Evolutionary conservation across 1,284 basidiomycete species (phyloP).

Genomic region (Ustilago xerochloae): DNA sequence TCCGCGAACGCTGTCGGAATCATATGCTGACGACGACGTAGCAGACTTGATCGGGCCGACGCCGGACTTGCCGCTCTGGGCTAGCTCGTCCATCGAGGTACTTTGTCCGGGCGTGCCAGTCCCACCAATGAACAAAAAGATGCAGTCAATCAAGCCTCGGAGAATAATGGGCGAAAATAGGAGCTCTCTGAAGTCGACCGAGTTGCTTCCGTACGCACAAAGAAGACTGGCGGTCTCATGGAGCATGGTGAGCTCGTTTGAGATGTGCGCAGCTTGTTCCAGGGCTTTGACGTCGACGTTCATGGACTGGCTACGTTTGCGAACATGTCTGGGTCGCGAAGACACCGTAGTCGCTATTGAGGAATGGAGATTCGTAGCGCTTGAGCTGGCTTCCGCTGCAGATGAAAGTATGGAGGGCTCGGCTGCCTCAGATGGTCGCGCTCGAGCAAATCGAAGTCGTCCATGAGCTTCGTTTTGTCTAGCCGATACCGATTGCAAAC

Average conservation of each 20-base stretch:
- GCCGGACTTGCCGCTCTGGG: not conserved
- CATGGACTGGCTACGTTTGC: conserved; percentile 55
- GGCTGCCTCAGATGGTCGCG: conserved; percentile 28
- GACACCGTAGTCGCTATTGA: not conserved
- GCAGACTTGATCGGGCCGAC: not conserved
- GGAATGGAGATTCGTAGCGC: not conserved
- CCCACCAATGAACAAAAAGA: conserved; percentile 27
- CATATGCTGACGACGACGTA: not conserved
- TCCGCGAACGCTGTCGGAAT: not conserved
- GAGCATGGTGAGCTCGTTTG: conserved; percentile 31
- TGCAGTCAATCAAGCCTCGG: conserved; percentile 51
- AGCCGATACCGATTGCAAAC: conserved; percentile 22
- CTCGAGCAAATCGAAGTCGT: conserved; percentile 1
- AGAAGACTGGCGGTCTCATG: conserved; percentile 48
- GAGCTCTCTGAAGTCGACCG: conserved; percentile 39
- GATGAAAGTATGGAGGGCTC: not conserved
- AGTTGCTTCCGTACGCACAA: conserved; percentile 25
- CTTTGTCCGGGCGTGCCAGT: too few relatives aligned
- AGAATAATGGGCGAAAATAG: conserved; percentile 60
- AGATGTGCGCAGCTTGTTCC: conserved; percentile 32
- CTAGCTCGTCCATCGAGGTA: not conserved
- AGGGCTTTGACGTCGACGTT: conserved; percentile 45
- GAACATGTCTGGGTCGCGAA: conserved; percentile 14
- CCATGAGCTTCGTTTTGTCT: conserved; percentile 6
- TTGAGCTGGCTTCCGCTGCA: too few relatives aligned